Conservation (phyloP, 2,329 filamentous ascomycete genomes). For the Claviceps purpurea region DNA sequence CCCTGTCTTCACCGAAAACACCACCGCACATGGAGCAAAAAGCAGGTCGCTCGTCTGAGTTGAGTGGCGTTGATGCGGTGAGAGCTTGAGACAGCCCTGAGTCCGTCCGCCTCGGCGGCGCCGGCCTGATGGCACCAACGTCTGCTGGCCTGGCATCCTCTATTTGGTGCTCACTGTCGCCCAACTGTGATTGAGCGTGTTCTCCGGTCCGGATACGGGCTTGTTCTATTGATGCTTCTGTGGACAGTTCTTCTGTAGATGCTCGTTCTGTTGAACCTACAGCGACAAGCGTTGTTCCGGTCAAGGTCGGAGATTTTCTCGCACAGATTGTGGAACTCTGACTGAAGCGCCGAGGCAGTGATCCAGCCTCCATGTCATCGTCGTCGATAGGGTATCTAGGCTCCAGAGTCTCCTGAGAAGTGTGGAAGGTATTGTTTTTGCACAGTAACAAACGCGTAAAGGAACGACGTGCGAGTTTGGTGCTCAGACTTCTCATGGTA, state of each 20-base stretch:
- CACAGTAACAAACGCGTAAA: background rate
- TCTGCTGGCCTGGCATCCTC: background rate
- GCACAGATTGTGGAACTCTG: background rate
- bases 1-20: background rate
- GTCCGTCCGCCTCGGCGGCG: background rate
- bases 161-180: background rate
- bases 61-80: background rate
- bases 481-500: background rate
- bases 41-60: background rate
- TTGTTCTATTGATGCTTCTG: background rate
- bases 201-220: background rate
- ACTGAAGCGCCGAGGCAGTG: background rate
- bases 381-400: background rate
- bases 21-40: conserved; percentile 6
- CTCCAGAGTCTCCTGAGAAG: background rate
- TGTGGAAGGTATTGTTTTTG: background rate
- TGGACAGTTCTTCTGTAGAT: background rate
- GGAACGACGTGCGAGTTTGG: background rate
- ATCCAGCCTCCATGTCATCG: background rate
- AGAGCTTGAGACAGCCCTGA: conserved; percentile 1
- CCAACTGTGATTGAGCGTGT: background rate
- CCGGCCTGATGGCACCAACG: background rate
- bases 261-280: background rate
- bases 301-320: background rate
- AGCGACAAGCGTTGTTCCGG: background rate